Conservation (phyloP, 306 rosid genomes). For the Hippophae rhamnoides region DNA sequence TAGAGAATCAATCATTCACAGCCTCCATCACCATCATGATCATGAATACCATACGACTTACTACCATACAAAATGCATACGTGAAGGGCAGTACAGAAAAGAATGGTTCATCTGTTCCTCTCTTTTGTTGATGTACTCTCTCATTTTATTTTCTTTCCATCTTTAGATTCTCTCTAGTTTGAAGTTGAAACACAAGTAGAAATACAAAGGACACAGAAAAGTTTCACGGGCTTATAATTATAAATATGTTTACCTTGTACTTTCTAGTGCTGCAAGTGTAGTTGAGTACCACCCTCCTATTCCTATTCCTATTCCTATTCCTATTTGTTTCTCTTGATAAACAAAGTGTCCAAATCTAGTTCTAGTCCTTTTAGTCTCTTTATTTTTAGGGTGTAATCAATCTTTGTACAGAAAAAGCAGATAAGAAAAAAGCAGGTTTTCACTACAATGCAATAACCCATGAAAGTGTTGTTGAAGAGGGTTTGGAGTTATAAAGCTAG, state of each 20-base stretch:
- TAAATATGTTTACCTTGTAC: conserved; percentile 39
- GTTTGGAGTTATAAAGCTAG: no score
- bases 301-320: not conserved
- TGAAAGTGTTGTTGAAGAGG: conserved; percentile 11
- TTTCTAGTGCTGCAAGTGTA: conserved; percentile 4
- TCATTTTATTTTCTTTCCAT: conserved; percentile 14
- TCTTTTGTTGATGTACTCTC: conserved; percentile 42
- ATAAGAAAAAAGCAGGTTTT: conserved; percentile 14
- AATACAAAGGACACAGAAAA: no score
- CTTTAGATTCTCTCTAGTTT: conserved; percentile 43
- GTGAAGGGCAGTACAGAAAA: conserved; percentile 50
- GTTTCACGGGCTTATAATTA: conserved; percentile 6
- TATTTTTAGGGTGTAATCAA: conserved; percentile 31
- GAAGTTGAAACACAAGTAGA: conserved; percentile 50
- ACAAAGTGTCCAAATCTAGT: conserved; percentile 24
- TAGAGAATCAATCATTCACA: conserved; percentile 44
- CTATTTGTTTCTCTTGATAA: conserved; percentile 16
- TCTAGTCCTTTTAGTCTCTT: conserved; percentile 23
- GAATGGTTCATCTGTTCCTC: conserved; percentile 51
- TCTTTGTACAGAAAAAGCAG: conserved; percentile 56
- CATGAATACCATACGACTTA: conserved; percentile 56
- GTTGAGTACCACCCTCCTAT: not conserved
- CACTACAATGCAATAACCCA: conserved; percentile 26
- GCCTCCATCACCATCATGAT: conserved; percentile 17
- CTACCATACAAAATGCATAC: conserved; percentile 86